Evolutionary conservation across 2,329 filamentous ascomycete species (phyloP).

Genomic region (Leptodontidium sp.): DNA sequence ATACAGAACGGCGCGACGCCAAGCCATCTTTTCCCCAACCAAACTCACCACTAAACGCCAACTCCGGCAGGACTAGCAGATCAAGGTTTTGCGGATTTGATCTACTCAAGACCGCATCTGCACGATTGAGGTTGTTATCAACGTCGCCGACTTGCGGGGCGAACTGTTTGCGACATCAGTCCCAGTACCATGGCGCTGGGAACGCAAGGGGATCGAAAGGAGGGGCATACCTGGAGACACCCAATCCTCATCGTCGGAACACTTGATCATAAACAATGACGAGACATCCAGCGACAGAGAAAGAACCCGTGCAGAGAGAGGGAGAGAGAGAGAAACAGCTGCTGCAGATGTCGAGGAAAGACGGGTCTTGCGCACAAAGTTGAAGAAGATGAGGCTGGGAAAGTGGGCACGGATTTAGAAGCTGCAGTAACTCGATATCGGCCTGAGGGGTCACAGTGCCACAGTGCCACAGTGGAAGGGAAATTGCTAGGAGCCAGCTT

Average conservation of each 20-base stretch:
- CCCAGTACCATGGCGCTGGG: background rate
- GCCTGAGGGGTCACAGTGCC: no score
- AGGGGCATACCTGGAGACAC: constrained; percentile 32
- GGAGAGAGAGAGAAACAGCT: background rate
- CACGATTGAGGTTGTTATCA: constrained; percentile 73
- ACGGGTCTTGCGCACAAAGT: background rate
- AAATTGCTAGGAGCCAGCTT: background rate
- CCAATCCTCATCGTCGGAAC: constrained; percentile 38
- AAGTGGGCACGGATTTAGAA: background rate
- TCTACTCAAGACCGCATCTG: constrained; percentile 67
- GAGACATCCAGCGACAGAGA: background rate
- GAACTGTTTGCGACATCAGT: constrained; percentile 57
- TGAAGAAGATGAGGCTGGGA: background rate
- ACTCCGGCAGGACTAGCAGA: constrained; percentile 76
- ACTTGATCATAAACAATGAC: constrained; percentile 12
- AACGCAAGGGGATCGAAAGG: no score
- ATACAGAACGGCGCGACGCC: constrained; percentile 52
- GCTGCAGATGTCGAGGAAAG: no score
- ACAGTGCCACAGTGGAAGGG: no score
- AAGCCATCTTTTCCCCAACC: constrained; percentile 61
- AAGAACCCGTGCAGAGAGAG: background rate
- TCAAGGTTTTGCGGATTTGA: constrained; percentile 65
- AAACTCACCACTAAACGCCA: constrained; percentile 73
- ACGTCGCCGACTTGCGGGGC: constrained; percentile 77
- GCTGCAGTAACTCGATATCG: no score